These are phyloP conservation scores for Penicillium angulare DNA, from an alignment of 495 filamentous ascomycete genomes.

Conservation along the genomic window DNA sequence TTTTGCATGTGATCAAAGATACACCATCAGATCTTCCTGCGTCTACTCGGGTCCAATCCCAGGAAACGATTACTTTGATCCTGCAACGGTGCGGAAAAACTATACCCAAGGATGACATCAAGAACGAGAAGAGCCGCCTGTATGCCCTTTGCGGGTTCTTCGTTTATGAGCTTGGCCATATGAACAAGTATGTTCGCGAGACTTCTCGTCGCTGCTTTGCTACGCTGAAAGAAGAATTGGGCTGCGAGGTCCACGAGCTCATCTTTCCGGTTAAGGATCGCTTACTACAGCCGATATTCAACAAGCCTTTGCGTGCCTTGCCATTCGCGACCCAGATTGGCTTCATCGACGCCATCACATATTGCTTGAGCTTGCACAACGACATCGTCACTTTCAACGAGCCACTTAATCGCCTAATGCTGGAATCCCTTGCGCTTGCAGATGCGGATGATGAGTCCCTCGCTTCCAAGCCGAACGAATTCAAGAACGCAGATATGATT, in stretches of 20 bases:
- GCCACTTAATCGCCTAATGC: slow-evolving; percentile 79
- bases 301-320: slow-evolving; percentile 87
- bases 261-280: slow-evolving; percentile 84
- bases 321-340: slow-evolving; percentile 94
- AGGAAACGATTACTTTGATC: slow-evolving; percentile 76
- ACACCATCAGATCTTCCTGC: slow-evolving; percentile 90
- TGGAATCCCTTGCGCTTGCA: slow-evolving; percentile 88
- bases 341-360: slow-evolving; percentile 95
- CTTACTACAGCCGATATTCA: slow-evolving; percentile 82
- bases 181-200: slow-evolving; percentile 90
- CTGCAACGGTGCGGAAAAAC: slow-evolving; percentile 71
- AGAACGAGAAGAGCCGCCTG: slow-evolving; percentile 62
- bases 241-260: slow-evolving; percentile 78
- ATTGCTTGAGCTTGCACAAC: slow-evolving; percentile 80
- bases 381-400: slow-evolving; percentile 90
- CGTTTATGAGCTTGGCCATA: slow-evolving; percentile 83
- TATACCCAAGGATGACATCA: slow-evolving; percentile 71
- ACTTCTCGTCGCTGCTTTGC: slow-evolving; percentile 77
- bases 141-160: slow-evolving; percentile 77
- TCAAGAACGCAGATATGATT: slow-evolving; percentile 86
- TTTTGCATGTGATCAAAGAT: slow-evolving; percentile 97
- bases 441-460: slow-evolving; percentile 91
- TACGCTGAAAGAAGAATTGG: slow-evolving; percentile 73
- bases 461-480: slow-evolving; percentile 79
- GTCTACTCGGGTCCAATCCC: slow-evolving; percentile 75